Conservation (phyloP, 78 protist genomes). For the Cavenderia fasciculata region DNA sequence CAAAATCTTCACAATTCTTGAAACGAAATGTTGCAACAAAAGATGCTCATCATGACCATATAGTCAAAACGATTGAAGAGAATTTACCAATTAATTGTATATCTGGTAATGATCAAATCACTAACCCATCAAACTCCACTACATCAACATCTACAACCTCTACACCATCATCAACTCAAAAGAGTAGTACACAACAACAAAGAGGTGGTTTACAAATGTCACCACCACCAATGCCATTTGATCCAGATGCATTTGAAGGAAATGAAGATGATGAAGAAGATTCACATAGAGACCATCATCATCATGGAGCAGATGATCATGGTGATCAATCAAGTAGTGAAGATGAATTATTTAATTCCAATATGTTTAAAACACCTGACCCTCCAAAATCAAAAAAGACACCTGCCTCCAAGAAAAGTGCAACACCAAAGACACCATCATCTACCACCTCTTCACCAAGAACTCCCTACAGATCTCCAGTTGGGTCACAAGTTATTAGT, state of each 20-base stretch:
- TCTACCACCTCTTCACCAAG: too few species aligned
- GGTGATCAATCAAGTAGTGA: not conserved
- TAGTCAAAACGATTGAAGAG: not conserved
- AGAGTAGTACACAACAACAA: not conserved
- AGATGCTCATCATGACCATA: constrained; percentile 22
- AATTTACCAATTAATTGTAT: constrained; percentile 30
- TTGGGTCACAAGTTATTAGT: too few species aligned
- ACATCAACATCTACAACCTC: not conserved
- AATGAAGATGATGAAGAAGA: constrained; percentile 20
- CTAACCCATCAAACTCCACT: not conserved
- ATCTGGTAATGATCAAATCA: not conserved
- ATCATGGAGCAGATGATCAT: not conserved
- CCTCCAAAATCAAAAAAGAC: too few species aligned
- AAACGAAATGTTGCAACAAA: not conserved
- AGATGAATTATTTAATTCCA: not conserved
- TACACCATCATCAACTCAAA: not conserved
- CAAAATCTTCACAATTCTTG: not conserved
- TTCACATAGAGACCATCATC: constrained; percentile 1
- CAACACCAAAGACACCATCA: too few species aligned
- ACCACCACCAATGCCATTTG: not conserved
- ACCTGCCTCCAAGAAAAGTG: too few species aligned
- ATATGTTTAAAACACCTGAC: too few species aligned
- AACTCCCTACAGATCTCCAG: too few species aligned
- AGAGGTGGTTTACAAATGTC: constrained; percentile 1
- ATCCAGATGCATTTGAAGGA: not conserved